Evolutionary conservation across 2,329 filamentous ascomycete genomes (phyloP).

Genomic region (Lecanicillium sp.): DNA sequence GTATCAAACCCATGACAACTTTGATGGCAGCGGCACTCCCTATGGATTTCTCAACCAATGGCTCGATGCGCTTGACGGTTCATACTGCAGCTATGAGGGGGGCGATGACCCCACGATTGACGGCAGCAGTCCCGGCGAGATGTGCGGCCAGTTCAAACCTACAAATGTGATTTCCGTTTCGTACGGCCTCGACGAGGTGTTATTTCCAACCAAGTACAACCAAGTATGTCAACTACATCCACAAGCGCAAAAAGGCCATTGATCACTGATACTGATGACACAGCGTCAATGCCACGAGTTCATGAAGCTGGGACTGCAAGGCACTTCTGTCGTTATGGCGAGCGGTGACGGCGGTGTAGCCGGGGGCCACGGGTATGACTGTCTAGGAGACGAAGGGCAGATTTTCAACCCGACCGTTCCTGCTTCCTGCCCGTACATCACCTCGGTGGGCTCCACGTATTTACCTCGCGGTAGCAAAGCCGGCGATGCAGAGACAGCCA

Average conservation of each 20-base stretch:
- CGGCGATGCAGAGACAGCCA: slow-evolving; percentile 39
- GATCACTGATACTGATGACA: neutral
- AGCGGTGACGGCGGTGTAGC: slow-evolving; percentile 35
- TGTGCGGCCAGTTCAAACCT: slow-evolving; percentile 21
- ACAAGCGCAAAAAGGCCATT: neutral
- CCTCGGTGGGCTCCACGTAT: slow-evolving; percentile 44
- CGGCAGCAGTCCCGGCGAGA: too few relatives aligned
- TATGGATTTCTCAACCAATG: slow-evolving; percentile 37
- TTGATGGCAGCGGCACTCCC: too few relatives aligned
- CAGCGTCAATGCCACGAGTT: slow-evolving; percentile 37
- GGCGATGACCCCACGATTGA: too few relatives aligned
- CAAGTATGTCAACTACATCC: neutral
- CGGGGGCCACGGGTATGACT: slow-evolving; percentile 17
- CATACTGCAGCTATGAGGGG: slow-evolving; percentile 43
- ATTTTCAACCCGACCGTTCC: slow-evolving; percentile 31
- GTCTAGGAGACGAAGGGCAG: too few relatives aligned
- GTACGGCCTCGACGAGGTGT: slow-evolving; percentile 41
- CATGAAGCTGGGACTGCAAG: slow-evolving; percentile 40
- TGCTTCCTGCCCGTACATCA: slow-evolving; percentile 40
- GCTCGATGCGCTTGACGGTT: slow-evolving; percentile 42
- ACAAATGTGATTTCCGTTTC: slow-evolving; percentile 32
- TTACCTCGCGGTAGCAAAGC: slow-evolving; percentile 33
- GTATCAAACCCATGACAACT: slow-evolving; percentile 15
- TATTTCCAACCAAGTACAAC: neutral
- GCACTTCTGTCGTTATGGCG: slow-evolving; percentile 35